Percentiles rank a stretch among this genome's conserved stretches.
These are phyloP conservation scores for Lophiotrema nucula DNA, from an alignment of 495 filamentous ascomycete genomes.

Conservation along the genomic window DNA sequence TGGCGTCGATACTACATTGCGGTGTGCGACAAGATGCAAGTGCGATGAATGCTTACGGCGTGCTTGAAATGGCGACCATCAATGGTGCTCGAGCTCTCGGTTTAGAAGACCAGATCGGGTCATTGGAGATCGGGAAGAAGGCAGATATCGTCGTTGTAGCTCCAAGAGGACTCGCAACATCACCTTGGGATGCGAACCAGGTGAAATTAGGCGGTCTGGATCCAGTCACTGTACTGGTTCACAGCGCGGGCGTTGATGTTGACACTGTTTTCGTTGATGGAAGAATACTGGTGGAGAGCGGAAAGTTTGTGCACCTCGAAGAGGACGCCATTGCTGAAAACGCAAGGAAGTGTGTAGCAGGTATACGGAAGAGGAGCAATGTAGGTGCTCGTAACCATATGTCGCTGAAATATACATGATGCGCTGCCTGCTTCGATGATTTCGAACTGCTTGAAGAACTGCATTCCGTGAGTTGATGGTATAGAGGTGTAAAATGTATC, in stretches of 20 bases:
- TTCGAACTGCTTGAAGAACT: too few species aligned
- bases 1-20: slow-evolving; percentile 13
- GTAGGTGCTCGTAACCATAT: slow-evolving; percentile 6
- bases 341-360: neutral
- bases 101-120: slow-evolving; percentile 14
- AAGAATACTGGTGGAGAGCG: slow-evolving; percentile 1
- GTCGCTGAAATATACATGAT: slow-evolving; percentile 1
- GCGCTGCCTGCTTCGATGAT: neutral
- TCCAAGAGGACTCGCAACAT: neutral
- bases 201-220: neutral
- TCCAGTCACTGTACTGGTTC: slow-evolving; percentile 17
- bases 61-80: slow-evolving; percentile 19
- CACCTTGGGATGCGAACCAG: slow-evolving; percentile 6
- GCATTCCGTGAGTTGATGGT: too few species aligned
- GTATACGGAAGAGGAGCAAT: slow-evolving; percentile 1
- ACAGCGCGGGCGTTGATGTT: slow-evolving; percentile 17
- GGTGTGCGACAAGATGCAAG: neutral
- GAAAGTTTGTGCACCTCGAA: slow-evolving; percentile 11
- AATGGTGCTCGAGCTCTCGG: slow-evolving; percentile 23
- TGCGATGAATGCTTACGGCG: slow-evolving; percentile 10
- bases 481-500: too few species aligned
- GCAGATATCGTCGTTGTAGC: slow-evolving; percentile 17
- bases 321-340: neutral
- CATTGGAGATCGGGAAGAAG: slow-evolving; percentile 23
- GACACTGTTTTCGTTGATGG: slow-evolving; percentile 20